Conservation (phyloP, 2,329 filamentous ascomycete species). For the Tolypocladium paradoxum region DNA sequence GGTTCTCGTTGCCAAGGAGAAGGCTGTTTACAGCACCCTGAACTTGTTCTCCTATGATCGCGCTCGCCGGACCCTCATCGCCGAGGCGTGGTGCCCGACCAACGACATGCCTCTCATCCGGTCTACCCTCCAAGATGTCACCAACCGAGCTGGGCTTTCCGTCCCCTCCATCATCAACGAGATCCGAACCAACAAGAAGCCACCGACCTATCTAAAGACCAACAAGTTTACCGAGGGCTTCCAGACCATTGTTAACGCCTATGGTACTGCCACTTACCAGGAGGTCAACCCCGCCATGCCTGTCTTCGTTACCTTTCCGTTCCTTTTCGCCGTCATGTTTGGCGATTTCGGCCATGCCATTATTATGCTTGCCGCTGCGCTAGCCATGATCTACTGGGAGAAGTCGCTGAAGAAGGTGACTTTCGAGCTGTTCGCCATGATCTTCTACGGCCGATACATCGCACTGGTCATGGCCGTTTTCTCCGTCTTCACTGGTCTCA, state of each 20-base stretch:
- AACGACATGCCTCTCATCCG: slow-evolving; percentile 84
- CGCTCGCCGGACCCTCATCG: slow-evolving; percentile 89
- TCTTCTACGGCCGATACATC: slow-evolving; percentile 97
- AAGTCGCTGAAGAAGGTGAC: slow-evolving; percentile 82
- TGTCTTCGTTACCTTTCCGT: slow-evolving; percentile 97
- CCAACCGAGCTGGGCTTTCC: slow-evolving; percentile 88
- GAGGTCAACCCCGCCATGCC: slow-evolving; percentile 95
- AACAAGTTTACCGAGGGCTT: slow-evolving; percentile 98
- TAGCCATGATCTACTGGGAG: slow-evolving; percentile 96
- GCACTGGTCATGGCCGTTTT: slow-evolving; percentile 97
- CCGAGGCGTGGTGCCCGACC: slow-evolving; percentile 94
- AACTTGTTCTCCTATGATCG: slow-evolving; percentile 97
- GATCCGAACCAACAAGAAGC: slow-evolving; percentile 92
- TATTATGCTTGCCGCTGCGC: slow-evolving; percentile 74
- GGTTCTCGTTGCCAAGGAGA: slow-evolving; percentile 96
- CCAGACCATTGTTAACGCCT: slow-evolving; percentile 98
- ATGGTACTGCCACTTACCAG: slow-evolving; percentile 93
- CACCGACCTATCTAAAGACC: slow-evolving; percentile 92
- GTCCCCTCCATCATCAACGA: slow-evolving; percentile 98
- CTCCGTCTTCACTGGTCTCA: slow-evolving; percentile 91
- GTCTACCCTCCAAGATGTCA: slow-evolving; percentile 90
- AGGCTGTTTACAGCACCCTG: slow-evolving; percentile 89
- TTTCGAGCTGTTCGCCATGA: slow-evolving; percentile 95
- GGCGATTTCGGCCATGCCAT: slow-evolving; percentile 91
- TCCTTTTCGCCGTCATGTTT: slow-evolving; percentile 99